Conservation (phyloP, 164 flowering plant species). For the Vitis amurensis region DNA sequence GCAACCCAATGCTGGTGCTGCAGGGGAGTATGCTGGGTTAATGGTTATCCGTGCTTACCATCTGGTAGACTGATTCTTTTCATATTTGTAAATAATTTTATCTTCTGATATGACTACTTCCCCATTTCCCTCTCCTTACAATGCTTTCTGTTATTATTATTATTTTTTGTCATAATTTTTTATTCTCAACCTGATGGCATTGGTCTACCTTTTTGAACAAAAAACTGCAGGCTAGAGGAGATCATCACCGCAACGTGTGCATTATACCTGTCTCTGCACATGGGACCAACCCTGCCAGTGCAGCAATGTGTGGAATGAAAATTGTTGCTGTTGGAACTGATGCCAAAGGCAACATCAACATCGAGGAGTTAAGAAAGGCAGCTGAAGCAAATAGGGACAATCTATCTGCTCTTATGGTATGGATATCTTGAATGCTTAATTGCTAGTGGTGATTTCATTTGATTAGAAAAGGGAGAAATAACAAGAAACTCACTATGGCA, state of each 20-base stretch:
- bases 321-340: conserved; percentile 95
- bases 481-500: too few relatives aligned
- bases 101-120: too few relatives aligned
- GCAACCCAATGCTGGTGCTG: conserved; percentile 99
- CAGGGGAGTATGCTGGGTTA: conserved; percentile 98
- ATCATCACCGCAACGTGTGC: conserved; percentile 90
- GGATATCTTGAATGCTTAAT: background rate
- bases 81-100: too few relatives aligned
- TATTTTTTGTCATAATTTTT: too few relatives aligned
- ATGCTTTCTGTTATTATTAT: background rate
- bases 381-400: conserved; percentile 86
- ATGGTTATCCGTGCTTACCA: conserved; percentile 99
- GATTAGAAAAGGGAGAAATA: too few relatives aligned
- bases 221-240: conserved; percentile 79
- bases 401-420: conserved; percentile 93
- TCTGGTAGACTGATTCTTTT: conserved; percentile 41
- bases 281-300: conserved; percentile 99
- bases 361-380: conserved; percentile 83
- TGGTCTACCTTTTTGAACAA: background rate
- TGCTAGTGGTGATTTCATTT: too few relatives aligned
- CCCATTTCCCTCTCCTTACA: too few relatives aligned
- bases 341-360: conserved; percentile 96
- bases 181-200: background rate
- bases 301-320: conserved; percentile 99
- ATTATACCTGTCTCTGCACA: conserved; percentile 98